phyloP scores from a whole-genome alignment of 2,329 filamentous ascomycete genomes.

The Lecanoromycetidae sp. region DNA sequence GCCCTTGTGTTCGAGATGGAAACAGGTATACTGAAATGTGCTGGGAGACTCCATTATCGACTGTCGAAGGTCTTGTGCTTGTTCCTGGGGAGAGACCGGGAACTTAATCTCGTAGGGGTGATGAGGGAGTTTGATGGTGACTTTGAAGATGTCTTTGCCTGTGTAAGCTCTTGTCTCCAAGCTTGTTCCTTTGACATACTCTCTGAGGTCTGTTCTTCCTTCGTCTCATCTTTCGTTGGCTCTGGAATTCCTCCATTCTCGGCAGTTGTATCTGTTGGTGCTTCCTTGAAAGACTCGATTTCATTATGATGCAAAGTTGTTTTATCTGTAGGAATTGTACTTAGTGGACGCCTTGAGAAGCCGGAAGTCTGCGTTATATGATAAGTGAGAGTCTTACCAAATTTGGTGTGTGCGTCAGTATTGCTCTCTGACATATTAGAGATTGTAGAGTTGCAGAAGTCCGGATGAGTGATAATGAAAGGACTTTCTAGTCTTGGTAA shows the following conservation, averaged over 20 bases:
- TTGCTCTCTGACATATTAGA: constrained; percentile 11
- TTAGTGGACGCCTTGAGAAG: not conserved
- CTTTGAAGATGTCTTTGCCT: constrained; percentile 35
- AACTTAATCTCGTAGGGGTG: constrained; percentile 43
- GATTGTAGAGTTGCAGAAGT: not conserved
- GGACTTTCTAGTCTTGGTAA: not conserved
- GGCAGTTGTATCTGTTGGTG: not conserved
- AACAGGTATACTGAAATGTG: constrained; percentile 96
- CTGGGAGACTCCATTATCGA: constrained; percentile 86
- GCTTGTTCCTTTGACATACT: constrained; percentile 1
- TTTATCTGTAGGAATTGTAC: not conserved
- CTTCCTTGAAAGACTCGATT: not conserved
- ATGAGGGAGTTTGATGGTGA: constrained; percentile 39
- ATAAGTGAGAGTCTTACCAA: not conserved
- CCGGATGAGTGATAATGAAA: not conserved
- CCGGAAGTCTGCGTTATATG: not conserved
- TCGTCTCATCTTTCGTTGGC: not conserved
- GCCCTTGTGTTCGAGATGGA: constrained; percentile 87
- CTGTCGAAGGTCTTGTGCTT: constrained; percentile 93
- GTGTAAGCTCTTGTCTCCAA: not conserved
- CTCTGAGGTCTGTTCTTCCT: constrained; percentile 12
- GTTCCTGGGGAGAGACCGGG: constrained; percentile 72
- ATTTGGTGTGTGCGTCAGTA: constrained; percentile 4
- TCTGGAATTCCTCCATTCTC: constrained; percentile 3
- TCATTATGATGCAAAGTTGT: not conserved